Conservation (phyloP, 345 rosid genomes). For the Citrus mangshanensis region DNA sequence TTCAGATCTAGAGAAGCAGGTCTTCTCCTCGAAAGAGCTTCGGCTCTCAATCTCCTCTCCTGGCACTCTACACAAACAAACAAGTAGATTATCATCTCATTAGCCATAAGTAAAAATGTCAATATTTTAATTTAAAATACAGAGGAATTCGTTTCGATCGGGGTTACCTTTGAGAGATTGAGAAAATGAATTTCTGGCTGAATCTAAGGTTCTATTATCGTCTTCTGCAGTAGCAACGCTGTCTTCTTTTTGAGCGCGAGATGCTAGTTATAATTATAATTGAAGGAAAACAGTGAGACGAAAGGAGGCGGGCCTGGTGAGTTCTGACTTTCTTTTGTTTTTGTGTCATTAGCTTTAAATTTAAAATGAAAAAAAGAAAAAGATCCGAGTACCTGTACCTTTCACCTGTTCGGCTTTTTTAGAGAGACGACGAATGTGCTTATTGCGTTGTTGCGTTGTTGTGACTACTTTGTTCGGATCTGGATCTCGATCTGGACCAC, state of each 20-base stretch:
- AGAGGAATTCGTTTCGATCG: not conserved
- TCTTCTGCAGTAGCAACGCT: slow-evolving; percentile 38
- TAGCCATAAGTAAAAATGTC: not conserved
- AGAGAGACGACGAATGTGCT: slow-evolving; percentile 49
- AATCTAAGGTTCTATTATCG: slow-evolving; percentile 47
- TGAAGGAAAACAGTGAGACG: slow-evolving; percentile 23
- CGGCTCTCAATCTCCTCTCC: slow-evolving; percentile 78
- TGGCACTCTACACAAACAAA: slow-evolving; percentile 53
- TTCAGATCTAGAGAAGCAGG: slow-evolving; percentile 78
- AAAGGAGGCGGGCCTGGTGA: slow-evolving; percentile 1
- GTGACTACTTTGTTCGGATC: slow-evolving; percentile 63
- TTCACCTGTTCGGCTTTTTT: slow-evolving; percentile 57
- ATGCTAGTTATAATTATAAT: slow-evolving; percentile 29
- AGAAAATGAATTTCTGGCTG: slow-evolving; percentile 88
- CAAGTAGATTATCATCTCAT: not conserved
- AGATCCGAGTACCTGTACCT: slow-evolving; percentile 38
- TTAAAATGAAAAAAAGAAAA: not conserved
- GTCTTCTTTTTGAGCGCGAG: slow-evolving; percentile 56
- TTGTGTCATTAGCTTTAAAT: slow-evolving; percentile 13
- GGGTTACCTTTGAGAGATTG: slow-evolving; percentile 71
- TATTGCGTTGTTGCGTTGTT: slow-evolving; percentile 14
- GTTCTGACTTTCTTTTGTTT: slow-evolving; percentile 14
- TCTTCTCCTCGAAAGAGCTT: slow-evolving; percentile 51
- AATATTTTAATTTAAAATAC: not conserved
- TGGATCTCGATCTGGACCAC: slow-evolving; percentile 50